Evolutionary conservation across 1,139 yeast species (phyloP).

Genomic region (Hemisphaericaspora xylofermentans): DNA sequence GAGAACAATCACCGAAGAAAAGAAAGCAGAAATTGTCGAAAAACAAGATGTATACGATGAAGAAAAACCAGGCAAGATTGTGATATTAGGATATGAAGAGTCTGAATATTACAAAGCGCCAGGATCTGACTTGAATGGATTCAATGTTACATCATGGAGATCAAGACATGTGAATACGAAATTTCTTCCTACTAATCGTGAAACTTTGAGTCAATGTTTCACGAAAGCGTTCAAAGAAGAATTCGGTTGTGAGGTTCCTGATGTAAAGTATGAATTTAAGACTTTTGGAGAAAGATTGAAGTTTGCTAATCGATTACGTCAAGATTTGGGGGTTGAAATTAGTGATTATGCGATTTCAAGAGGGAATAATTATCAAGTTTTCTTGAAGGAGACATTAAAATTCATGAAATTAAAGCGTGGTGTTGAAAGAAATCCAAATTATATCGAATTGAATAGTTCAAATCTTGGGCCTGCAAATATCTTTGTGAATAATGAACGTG

Average conservation of each 20-base stretch:
- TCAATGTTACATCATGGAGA: conserved; percentile 40
- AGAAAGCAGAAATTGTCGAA: conserved; percentile 32
- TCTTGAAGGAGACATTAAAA: conserved; percentile 43
- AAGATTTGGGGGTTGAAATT: conserved; percentile 58
- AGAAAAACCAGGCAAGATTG: conserved; percentile 35
- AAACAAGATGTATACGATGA: conserved; percentile 43
- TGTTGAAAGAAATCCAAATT: conserved; percentile 73
- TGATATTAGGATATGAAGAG: conserved; percentile 36
- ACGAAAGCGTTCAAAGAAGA: conserved; percentile 26
- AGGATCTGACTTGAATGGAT: conserved; percentile 35
- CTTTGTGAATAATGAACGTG: conserved; percentile 49
- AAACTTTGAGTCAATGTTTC: conserved; percentile 25
- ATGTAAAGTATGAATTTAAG: conserved; percentile 25
- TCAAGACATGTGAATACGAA: conserved; percentile 20
- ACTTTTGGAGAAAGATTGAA: conserved; percentile 61
- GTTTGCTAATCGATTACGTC: conserved; percentile 57
- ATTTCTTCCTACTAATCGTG: conserved; percentile 34
- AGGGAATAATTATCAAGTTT: conserved; percentile 44
- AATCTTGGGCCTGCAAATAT: conserved; percentile 45
- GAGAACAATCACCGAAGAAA: conserved; percentile 1
- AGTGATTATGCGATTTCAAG: conserved; percentile 63
- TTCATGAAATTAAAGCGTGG: conserved; percentile 50
- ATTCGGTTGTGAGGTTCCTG: conserved; percentile 10
- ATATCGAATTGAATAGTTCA: conserved; percentile 45
- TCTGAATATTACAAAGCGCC: conserved; percentile 32